Conservation (phyloP, 306 rosid genomes). For the Pterocarpus macrocarpus region DNA sequence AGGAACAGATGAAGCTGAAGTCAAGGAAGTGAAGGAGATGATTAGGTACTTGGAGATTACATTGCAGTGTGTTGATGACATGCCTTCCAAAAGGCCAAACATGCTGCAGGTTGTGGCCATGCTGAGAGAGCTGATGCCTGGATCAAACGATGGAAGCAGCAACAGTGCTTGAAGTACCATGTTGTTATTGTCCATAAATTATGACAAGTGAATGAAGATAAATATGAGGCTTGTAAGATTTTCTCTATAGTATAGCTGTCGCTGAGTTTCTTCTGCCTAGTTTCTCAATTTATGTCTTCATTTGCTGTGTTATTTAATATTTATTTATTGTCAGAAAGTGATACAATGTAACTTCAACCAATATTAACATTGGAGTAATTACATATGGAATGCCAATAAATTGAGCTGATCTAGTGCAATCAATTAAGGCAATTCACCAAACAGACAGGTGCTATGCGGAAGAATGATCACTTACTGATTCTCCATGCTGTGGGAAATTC, state of each 20-base stretch:
- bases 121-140: conserved; percentile 86
- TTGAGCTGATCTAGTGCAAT: too few relatives aligned
- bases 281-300: conserved; percentile 40
- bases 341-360: conserved; percentile 48
- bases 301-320: conserved; percentile 39
- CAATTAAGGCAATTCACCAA: conserved; percentile 28
- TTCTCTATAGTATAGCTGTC: conserved; percentile 47
- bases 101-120: conserved; percentile 92
- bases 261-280: conserved; percentile 55
- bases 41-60: conserved; percentile 77
- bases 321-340: conserved; percentile 12
- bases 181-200: conserved; percentile 44
- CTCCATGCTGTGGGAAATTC: not conserved
- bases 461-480: not conserved
- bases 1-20: conserved; percentile 83
- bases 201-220: conserved; percentile 57
- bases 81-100: conserved; percentile 91
- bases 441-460: conserved; percentile 5
- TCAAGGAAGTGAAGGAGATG: conserved; percentile 92
- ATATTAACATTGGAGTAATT: conserved; percentile 25
- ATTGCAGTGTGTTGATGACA: conserved; percentile 83
- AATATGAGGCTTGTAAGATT: conserved; percentile 58
- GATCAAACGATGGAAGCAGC: conserved; percentile 81
- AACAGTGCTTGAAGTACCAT: conserved; percentile 63
- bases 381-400: conserved; percentile 24